These are phyloP conservation scores for Amylostereum chailletii DNA, from an alignment of 1,284 basidiomycete species.

Conservation along the genomic window DNA sequence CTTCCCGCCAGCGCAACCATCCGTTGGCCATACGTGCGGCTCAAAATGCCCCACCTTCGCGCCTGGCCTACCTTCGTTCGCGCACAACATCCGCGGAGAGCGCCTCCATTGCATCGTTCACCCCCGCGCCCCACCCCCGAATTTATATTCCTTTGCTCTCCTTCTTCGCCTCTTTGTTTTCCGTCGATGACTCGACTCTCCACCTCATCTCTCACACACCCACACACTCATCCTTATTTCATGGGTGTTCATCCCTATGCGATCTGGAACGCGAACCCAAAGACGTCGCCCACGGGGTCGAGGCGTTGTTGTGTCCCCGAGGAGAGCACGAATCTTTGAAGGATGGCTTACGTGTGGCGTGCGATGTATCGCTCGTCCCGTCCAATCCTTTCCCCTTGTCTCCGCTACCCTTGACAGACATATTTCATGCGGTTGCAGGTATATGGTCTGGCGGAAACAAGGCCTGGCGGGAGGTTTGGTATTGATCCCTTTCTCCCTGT, in stretches of 20 bases:
- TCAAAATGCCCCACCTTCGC: conserved; percentile 3
- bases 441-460: too few species aligned
- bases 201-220: conserved; percentile 22
- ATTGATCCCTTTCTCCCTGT: too few species aligned
- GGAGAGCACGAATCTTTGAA: too few species aligned
- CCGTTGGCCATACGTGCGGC: neutral
- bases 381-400: too few species aligned
- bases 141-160: conserved; percentile 24
- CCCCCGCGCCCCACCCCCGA: conserved; percentile 17
- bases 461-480: too few species aligned
- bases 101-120: conserved; percentile 6
- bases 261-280: too few species aligned
- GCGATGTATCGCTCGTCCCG: too few species aligned
- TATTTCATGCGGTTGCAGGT: too few species aligned
- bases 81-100: conserved; percentile 14
- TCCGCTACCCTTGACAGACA: too few species aligned
- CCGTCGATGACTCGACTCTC: conserved; percentile 25
- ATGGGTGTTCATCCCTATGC: conserved; percentile 10
- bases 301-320: too few species aligned
- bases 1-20: conserved; percentile 1
- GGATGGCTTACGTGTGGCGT: too few species aligned
- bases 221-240: conserved; percentile 23
- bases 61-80: conserved; percentile 10
- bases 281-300: too few species aligned
- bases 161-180: conserved; percentile 22